Conservation (phyloP, 2,329 filamentous ascomycete species). For the Metarhizium brunneum region DNA sequence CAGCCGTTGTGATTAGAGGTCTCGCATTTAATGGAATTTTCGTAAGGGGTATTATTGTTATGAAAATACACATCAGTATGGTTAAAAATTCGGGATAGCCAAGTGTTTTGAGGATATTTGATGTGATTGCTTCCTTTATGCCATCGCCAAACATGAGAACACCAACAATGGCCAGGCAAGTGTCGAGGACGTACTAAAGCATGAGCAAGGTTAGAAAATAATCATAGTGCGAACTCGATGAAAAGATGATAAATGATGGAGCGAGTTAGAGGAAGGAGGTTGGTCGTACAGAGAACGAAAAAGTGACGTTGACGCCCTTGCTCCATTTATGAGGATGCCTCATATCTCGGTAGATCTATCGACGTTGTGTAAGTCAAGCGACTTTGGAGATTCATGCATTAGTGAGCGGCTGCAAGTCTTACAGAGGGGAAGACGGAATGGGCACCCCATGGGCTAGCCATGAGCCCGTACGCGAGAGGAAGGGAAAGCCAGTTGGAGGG, state of each 20-base stretch:
- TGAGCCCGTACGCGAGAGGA: conserved; percentile 78
- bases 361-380: background rate
- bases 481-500: conserved; percentile 80
- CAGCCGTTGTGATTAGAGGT: conserved; percentile 77
- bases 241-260: background rate
- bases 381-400: background rate
- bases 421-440: conserved; percentile 72
- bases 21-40: conserved; percentile 89
- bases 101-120: conserved; percentile 68
- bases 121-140: conserved; percentile 83
- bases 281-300: conserved; percentile 62
- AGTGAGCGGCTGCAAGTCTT: conserved; percentile 10
- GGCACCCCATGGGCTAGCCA: conserved; percentile 67
- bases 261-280: background rate
- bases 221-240: background rate
- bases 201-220: background rate
- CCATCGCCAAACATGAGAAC: conserved; percentile 90
- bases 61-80: conserved; percentile 74
- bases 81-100: conserved; percentile 68
- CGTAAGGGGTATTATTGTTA: conserved; percentile 87
- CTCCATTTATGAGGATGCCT: conserved; percentile 72
- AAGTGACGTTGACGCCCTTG: conserved; percentile 68
- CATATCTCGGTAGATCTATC: conserved; percentile 54
- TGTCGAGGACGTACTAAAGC: conserved; percentile 64
- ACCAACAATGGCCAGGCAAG: conserved; percentile 72